phyloP scores from a whole-genome alignment of 768 basidiomycete genomes.

The Exidia glandulosa region DNA sequence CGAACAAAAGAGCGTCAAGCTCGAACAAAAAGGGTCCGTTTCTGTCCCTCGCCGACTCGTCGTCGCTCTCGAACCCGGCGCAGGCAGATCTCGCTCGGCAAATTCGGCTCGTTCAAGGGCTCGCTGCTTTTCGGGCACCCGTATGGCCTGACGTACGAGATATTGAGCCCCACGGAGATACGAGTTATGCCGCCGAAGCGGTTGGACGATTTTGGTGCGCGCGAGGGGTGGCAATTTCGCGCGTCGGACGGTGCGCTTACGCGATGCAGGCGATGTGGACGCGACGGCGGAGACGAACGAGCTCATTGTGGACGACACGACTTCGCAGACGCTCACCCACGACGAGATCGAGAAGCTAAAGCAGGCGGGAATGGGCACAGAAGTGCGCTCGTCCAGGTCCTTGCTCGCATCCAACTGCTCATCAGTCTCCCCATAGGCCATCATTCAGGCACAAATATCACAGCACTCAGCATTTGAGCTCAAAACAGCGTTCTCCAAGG shows the following conservation, averaged over 20 bases:
- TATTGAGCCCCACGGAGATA: slow-evolving; percentile 54
- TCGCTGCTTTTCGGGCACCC: slow-evolving; percentile 71
- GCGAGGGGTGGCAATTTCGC: background rate
- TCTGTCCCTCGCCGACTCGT: slow-evolving; percentile 17
- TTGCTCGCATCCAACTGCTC: background rate
- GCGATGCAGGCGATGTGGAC: slow-evolving; percentile 38
- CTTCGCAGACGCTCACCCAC: slow-evolving; percentile 71
- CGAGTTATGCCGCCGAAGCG: slow-evolving; percentile 48
- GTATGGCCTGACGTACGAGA: slow-evolving; percentile 85
- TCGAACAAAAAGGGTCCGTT: slow-evolving; percentile 57
- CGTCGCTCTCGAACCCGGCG: background rate
- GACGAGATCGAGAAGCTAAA: slow-evolving; percentile 80
- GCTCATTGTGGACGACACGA: slow-evolving; percentile 77
- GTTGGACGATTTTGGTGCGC: slow-evolving; percentile 61
- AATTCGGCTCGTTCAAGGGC: slow-evolving; percentile 73
- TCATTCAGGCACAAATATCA: slow-evolving; percentile 89
- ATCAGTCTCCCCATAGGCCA: slow-evolving; percentile 52
- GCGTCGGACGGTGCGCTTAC: background rate
- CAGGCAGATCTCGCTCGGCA: slow-evolving; percentile 69
- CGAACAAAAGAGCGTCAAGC: slow-evolving; percentile 61
- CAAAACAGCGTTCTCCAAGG: slow-evolving; percentile 97
- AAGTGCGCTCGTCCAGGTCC: slow-evolving; percentile 38
- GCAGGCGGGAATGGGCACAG: slow-evolving; percentile 68
- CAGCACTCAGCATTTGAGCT: slow-evolving; percentile 83
- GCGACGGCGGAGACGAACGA: slow-evolving; percentile 97